Evolutionary conservation across 2,329 filamentous ascomycete species (phyloP).

Genomic region (Pyricularia sp.): DNA sequence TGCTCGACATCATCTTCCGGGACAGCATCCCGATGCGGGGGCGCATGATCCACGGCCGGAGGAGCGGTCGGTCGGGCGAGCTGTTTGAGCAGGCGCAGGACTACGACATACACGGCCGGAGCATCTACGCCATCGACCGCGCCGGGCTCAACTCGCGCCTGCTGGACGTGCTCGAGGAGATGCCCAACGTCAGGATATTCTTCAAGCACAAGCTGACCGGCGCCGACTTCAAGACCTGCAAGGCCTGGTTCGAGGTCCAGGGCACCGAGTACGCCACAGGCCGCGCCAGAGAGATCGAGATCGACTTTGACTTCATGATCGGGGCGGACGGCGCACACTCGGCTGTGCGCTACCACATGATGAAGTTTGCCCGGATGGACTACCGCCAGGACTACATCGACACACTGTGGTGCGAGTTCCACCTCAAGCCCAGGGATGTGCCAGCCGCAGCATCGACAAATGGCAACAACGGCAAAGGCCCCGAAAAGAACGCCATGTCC

Average conservation of each 20-base stretch:
- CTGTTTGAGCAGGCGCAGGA: constrained; percentile 73
- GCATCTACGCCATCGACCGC: constrained; percentile 79
- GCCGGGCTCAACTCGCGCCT: constrained; percentile 73
- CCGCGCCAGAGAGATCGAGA: constrained; percentile 64
- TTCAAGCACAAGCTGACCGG: constrained; percentile 93
- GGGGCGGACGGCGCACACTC: constrained; percentile 95
- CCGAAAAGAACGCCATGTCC: constrained; percentile 23
- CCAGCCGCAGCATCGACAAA: neutral
- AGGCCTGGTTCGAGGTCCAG: constrained; percentile 76
- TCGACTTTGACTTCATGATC: constrained; percentile 86
- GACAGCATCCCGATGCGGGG: constrained; percentile 89
- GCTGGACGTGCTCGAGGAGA: constrained; percentile 70
- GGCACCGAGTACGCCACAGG: constrained; percentile 20
- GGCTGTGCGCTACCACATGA: constrained; percentile 80
- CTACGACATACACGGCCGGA: constrained; percentile 81
- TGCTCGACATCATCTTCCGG: constrained; percentile 65
- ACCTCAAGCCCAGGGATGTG: constrained; percentile 49
- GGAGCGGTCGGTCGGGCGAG: constrained; percentile 45
- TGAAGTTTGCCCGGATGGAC: constrained; percentile 88
- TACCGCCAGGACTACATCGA: constrained; percentile 95
- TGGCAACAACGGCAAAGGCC: constrained; percentile 6
- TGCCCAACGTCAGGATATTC: constrained; percentile 83
- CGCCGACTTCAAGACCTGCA: constrained; percentile 69
- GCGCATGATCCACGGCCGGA: constrained; percentile 84
- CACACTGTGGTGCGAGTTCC: constrained; percentile 94